A percentile compares a stretch with the other conserved stretches of the same genome.
Evolutionary conservation across 805 yeast species (phyloP).

Genomic region (Candida oleophila): DNA sequence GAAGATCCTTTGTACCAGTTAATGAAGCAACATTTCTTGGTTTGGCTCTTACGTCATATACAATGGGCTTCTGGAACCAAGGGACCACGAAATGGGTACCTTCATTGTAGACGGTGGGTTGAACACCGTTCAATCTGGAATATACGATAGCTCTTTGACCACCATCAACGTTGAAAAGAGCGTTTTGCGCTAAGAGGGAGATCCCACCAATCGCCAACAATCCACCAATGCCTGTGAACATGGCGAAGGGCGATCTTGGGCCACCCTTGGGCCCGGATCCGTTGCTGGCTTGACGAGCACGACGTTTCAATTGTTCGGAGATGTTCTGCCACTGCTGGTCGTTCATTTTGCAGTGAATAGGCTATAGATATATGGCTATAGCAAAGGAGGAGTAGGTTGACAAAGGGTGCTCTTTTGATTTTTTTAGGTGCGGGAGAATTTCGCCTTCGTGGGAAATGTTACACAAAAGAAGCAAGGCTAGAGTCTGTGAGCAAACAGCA

Average conservation of each 20-base stretch:
- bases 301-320: conserved; percentile 41
- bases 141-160: conserved; percentile 97
- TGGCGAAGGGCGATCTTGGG: conserved; percentile 36
- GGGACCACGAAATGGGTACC: conserved; percentile 96
- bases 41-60: conserved; percentile 94
- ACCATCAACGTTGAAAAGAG: conserved; percentile 79
- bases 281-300: conserved; percentile 30
- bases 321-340: conserved; percentile 43
- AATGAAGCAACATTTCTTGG: conserved; percentile 95
- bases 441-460: too few species aligned
- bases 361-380: background rate
- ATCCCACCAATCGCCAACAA: conserved; percentile 39
- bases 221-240: conserved; percentile 44
- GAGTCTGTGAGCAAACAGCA: too few species aligned
- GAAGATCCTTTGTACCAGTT: conserved; percentile 97
- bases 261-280: conserved; percentile 18
- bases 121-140: conserved; percentile 83
- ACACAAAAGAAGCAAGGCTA: too few species aligned
- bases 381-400: background rate
- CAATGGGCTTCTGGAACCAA: conserved; percentile 89
- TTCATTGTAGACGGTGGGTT: conserved; percentile 78
- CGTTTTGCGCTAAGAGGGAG: conserved; percentile 41
- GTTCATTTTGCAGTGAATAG: conserved; percentile 24
- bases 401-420: background rate
- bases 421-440: too few species aligned